Base-by-base conservation (phyloP, 768 basidiomycete species). In the Lactifluus rugatus region DNA sequence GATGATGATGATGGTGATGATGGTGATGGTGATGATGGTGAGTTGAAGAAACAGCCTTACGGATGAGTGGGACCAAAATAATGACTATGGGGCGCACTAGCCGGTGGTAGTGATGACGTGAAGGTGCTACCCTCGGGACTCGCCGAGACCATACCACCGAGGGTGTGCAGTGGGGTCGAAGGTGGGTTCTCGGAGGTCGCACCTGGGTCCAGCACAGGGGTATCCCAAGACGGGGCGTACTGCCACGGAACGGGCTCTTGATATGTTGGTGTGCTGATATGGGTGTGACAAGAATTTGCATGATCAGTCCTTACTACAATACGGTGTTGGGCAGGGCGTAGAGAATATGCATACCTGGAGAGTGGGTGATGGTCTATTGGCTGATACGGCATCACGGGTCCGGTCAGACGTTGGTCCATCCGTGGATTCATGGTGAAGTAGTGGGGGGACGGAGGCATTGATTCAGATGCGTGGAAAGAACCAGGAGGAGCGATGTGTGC, bases 341-440 rank as follows among this genome's bases (percentile, higher is more conserved):
- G 19, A 50, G 9, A 1, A 21, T 17, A 19, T 7, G 14, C 52
- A 34, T 54, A 58, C 57, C 47, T 42, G 8, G 57, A 48, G 11
- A 58, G 46, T 17, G 51, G 5, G 37, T 58, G 57, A 47, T 58
- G 57, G 37, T 52, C 57, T 23, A 48, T 37, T 34, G 45, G 52
- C 5, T 52, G 52, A 47, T 58, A 58, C 5, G 57, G 13, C 47
- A 58, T 58, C 31, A 58, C 53, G 31, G 57, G 7, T 11, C 57
- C 57, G 5, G 57, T 58, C 39, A 58, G 37, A 42, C 57, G 57
- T 21, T 58, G 57, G 45, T 58, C 52, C 2, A 52, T 36, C 37
- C 42, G 46, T 19, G 57, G 47, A 16, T 58, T 25, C 47, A 56
- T 48, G 39, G 47, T 16, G n/a, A 48, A 58, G 39, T 28, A 58